Evolutionary conservation across 2,329 filamentous ascomycete species (phyloP), one percentile per base, ranked within the genome.

Genomic region (Pseudogymnoascus sp.): DNA sequence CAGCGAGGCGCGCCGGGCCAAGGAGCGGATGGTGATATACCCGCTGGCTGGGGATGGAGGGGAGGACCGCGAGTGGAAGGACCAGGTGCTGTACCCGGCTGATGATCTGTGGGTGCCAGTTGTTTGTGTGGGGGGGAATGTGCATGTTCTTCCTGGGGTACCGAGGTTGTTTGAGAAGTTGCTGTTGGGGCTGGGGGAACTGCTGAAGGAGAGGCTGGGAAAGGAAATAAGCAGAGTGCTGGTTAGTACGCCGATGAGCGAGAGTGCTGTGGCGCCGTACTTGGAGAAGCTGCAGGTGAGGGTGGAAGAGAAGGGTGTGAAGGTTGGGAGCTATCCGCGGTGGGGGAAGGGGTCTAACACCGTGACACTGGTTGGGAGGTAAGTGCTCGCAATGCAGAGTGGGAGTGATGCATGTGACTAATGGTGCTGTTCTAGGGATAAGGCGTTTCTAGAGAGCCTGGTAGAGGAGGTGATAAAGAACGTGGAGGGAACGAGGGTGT

Each of bases 71-170:
- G 80, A 88, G 5, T 75, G 87, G 22, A 80, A 84, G 58, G 83
- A 89, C 45, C 92, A 97, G 72, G 87, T 88, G 16, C 69, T 96
- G 25, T 97, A 96, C 72, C 84, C 90, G 1, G 80, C 82, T 8
- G 88, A 95, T 1, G 86, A 92, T 60, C 78, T 96, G 22, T 97
- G 94, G 94, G 92, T 97, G 39, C 94, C 94, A 0, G 83, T 97
- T 58, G 82, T 84, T 16, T 87, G 95, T 4, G 91, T 96, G 14
- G 97, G 97, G 71, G 90, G 90, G 60, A 99, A 99, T 71, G 78
- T 97, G 4, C 91, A 97, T 74, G 94, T 97, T 64, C 79, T 97
- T 2, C 94, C 94, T 0, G 94, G 94, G 0, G 89, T 97, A 14
- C 94, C 94, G 0, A 81, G 85, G 60, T 78, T 97, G 1, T 99